These are phyloP conservation scores for Aphanocladium album DNA, from an alignment of 2,329 filamentous ascomycete species.

Conservation along the genomic window DNA sequence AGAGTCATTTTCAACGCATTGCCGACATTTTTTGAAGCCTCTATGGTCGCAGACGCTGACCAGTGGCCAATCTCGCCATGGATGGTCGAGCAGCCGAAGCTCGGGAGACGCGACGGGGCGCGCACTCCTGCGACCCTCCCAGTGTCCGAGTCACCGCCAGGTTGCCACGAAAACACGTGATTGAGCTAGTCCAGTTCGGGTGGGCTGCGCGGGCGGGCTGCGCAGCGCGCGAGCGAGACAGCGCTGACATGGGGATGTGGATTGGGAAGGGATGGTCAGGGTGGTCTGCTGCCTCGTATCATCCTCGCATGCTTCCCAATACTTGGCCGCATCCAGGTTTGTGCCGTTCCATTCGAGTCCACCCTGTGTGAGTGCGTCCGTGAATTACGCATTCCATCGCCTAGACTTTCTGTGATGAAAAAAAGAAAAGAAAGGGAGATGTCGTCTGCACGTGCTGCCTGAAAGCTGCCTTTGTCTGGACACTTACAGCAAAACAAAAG, in stretches of 20 bases:
- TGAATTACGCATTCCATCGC: conserved; percentile 4
- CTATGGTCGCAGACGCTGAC: conserved; percentile 23
- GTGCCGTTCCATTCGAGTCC: conserved; percentile 3
- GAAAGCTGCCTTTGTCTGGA: not conserved
- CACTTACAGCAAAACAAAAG: not conserved
- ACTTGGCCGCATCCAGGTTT: not conserved
- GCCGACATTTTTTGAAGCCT: conserved; percentile 11
- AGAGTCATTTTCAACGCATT: conserved; percentile 14
- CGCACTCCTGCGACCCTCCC: conserved; percentile 32
- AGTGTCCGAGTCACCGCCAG: conserved; percentile 31
- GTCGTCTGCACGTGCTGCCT: not conserved
- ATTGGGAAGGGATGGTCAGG: no score
- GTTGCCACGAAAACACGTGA: conserved; percentile 42
- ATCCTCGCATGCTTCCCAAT: not conserved
- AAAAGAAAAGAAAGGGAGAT: not conserved
- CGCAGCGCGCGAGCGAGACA: not conserved
- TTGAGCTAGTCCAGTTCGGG: conserved; percentile 7
- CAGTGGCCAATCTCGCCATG: conserved; percentile 18
- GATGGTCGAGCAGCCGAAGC: conserved; percentile 36
- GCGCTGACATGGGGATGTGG: no score
- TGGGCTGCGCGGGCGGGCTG: not conserved
- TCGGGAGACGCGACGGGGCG: conserved; percentile 40
- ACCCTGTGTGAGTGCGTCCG: not conserved
- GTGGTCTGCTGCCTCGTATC: not conserved
- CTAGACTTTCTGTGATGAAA: not conserved